Percentiles rank a stretch among this genome's conserved stretches.
phyloP scores from a whole-genome alignment of 2,329 filamentous ascomycete species.

The Aurifilum marmelostoma region DNA sequence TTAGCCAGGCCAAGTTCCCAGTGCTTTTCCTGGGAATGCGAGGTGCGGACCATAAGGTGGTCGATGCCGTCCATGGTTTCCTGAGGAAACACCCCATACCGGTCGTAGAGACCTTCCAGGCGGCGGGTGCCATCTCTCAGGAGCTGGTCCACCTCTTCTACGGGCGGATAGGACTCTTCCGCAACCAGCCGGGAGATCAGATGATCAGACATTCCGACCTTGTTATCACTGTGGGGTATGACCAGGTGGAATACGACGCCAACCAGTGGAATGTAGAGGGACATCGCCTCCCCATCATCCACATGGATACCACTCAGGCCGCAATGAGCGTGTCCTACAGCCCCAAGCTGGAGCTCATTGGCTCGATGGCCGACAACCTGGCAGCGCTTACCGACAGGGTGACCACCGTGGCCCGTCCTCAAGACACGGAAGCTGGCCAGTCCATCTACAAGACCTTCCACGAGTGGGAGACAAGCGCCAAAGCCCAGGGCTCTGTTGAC shows the following conservation, averaged over 20 bases:
- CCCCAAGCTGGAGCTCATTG: slow-evolving; percentile 47
- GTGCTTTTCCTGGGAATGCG: slow-evolving; percentile 51
- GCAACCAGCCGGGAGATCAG: slow-evolving; percentile 52
- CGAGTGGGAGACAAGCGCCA: slow-evolving; percentile 38
- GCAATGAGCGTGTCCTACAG: slow-evolving; percentile 47
- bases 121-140: slow-evolving; percentile 49
- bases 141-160: slow-evolving; percentile 49
- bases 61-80: slow-evolving; percentile 46
- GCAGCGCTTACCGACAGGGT: slow-evolving; percentile 40
- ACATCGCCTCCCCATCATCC: slow-evolving; percentile 44
- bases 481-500: slow-evolving; percentile 31
- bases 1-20: slow-evolving; percentile 42
- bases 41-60: slow-evolving; percentile 44
- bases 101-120: slow-evolving; percentile 55
- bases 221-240: slow-evolving; percentile 50
- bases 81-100: slow-evolving; percentile 46
- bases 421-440: slow-evolving; percentile 41
- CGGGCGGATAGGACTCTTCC: slow-evolving; percentile 51
- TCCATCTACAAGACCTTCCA: slow-evolving; percentile 42
- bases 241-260: slow-evolving; percentile 52
- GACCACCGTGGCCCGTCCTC: slow-evolving; percentile 38
- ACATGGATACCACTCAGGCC: slow-evolving; percentile 46
- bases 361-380: slow-evolving; percentile 46
- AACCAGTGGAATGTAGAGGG: slow-evolving; percentile 46
- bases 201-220: slow-evolving; percentile 48